Evolutionary conservation across 2,329 filamentous ascomycete species (phyloP).

Genomic region (Verticillium klebahnii): DNA sequence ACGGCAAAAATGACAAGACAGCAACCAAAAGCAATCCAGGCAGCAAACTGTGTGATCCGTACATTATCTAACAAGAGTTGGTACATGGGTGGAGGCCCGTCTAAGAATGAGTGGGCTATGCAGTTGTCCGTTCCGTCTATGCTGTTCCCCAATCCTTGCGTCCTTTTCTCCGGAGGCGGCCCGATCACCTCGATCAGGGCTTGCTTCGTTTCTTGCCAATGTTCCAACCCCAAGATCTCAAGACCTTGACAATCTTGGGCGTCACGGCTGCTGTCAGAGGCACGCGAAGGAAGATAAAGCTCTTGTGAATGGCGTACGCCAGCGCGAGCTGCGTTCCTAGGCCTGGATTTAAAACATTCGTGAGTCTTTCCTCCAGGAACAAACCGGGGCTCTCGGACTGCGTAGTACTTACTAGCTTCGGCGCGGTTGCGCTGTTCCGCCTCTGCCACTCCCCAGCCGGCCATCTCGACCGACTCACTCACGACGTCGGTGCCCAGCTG

Average conservation of each 20-base stretch:
- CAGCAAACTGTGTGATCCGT: not conserved
- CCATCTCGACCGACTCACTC: slow-evolving; percentile 44
- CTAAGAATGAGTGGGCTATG: not conserved
- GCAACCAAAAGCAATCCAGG: not conserved
- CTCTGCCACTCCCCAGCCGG: slow-evolving; percentile 57
- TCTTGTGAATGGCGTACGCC: slow-evolving; percentile 97
- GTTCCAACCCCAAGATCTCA: slow-evolving; percentile 89
- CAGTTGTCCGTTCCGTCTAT: not conserved
- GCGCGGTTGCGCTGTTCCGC: slow-evolving; percentile 56
- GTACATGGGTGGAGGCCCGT: not conserved
- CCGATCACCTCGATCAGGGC: not conserved
- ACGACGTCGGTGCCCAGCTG: slow-evolving; percentile 37
- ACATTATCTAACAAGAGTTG: not conserved
- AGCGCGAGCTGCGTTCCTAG: slow-evolving; percentile 79
- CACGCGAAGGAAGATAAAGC: slow-evolving; percentile 93
- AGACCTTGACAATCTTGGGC: slow-evolving; percentile 86
- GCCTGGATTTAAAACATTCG: slow-evolving; percentile 31
- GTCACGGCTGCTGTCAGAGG: slow-evolving; percentile 86
- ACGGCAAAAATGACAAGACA: not conserved
- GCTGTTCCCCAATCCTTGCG: not conserved
- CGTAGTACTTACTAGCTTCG: slow-evolving; percentile 65
- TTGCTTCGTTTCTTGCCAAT: slow-evolving; percentile 63
- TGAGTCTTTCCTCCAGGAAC: not conserved
- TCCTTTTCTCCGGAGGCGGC: not conserved
- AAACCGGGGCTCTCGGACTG: not conserved